Conservation (phyloP, 257 asterid species). For the Leptodermis oblonga region DNA sequence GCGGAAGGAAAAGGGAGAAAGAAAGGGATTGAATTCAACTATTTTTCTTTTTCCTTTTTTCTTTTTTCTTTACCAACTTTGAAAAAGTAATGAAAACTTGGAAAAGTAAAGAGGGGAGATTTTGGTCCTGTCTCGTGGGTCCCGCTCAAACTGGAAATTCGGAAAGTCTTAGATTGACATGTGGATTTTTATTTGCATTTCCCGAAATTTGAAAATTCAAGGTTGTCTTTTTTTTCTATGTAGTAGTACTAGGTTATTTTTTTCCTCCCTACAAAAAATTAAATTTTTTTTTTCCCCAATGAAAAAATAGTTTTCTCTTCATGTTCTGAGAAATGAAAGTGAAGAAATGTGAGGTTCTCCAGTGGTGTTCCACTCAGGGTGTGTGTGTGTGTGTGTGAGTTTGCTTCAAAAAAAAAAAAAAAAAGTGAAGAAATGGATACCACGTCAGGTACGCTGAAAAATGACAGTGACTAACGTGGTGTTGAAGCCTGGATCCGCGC, state of each 20-base stretch:
- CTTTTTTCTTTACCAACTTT: conserved; percentile 43
- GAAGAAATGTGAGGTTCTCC: no score
- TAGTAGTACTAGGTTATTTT: no score
- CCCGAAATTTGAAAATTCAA: neutral
- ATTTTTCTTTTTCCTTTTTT: neutral
- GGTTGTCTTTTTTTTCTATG: conserved; percentile 5
- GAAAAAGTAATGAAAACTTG: conserved; percentile 28
- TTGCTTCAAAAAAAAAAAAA: no score
- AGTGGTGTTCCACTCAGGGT: no score
- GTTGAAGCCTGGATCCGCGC: no score
- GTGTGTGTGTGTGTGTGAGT: no score
- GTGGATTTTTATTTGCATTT: neutral
- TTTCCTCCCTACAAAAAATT: no score
- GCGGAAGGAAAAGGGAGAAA: conserved; percentile 8
- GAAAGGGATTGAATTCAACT: neutral
- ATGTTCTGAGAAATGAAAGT: conserved; percentile 5
- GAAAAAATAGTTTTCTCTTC: no score
- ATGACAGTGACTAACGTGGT: no score
- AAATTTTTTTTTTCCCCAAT: no score
- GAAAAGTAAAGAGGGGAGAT: conserved; percentile 11
- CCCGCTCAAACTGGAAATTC: neutral
- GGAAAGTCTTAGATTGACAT: conserved; percentile 8
- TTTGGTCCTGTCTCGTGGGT: conserved; percentile 9
- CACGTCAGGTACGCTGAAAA: neutral
- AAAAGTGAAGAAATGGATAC: conserved; percentile 17